phyloP scores from a whole-genome alignment of 306 rosid species.

The Sicyos baderoa region DNA sequence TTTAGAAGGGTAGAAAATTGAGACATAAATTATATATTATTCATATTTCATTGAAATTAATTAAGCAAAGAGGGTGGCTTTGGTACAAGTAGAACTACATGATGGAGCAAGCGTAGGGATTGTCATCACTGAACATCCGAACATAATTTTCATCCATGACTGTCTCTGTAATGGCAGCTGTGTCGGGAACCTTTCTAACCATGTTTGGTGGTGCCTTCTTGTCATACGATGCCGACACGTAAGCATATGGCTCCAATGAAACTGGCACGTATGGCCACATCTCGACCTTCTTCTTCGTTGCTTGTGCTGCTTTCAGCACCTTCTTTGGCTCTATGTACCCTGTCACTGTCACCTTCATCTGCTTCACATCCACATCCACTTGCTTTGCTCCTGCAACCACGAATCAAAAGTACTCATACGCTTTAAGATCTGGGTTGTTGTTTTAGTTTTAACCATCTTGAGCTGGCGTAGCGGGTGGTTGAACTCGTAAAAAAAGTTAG shows the following conservation, averaged over 20 bases:
- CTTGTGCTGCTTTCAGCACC: constrained; percentile 81
- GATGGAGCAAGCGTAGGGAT: constrained; percentile 78
- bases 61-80: too few species aligned
- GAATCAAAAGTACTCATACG: too few species aligned
- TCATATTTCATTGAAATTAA: too few species aligned
- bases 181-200: constrained; percentile 59
- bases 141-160: constrained; percentile 50
- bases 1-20: too few species aligned
- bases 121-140: constrained; percentile 70
- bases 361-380: constrained; percentile 83
- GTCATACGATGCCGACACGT: constrained; percentile 70
- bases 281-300: constrained; percentile 91
- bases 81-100: constrained; percentile 34
- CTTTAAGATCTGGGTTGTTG: too few species aligned
- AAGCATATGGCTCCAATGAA: constrained; percentile 66
- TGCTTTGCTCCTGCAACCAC: constrained; percentile 55
- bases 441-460: not conserved
- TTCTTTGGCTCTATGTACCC: constrained; percentile 85
- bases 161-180: constrained; percentile 42
- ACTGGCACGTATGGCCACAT: constrained; percentile 92
- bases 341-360: constrained; percentile 84
- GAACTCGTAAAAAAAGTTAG: too few species aligned
- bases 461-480: not conserved
- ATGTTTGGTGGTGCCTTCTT: constrained; percentile 96
- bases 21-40: too few species aligned